Evolutionary conservation across 495 filamentous ascomycete genomes (phyloP).

Genomic region (Geoglossum glabrum): DNA sequence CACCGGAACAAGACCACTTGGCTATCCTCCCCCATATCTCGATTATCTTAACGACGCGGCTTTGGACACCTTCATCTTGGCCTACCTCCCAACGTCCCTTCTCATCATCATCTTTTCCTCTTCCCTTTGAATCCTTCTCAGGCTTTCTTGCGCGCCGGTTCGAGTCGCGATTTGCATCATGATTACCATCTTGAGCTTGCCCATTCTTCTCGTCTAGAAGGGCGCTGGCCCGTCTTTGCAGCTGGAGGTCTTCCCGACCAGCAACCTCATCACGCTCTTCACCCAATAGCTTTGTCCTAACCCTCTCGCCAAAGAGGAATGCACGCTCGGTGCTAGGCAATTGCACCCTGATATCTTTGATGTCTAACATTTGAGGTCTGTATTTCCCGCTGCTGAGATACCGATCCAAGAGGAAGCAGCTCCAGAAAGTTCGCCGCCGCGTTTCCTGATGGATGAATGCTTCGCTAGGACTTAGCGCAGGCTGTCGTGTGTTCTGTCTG

Average conservation of each 20-base stretch:
- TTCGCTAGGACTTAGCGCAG: constrained; percentile 6
- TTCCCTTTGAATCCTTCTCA: constrained; percentile 13
- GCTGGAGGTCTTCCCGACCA: constrained; percentile 10
- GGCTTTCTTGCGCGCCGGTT: constrained; percentile 1
- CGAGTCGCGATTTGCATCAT: neutral
- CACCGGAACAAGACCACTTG: constrained; percentile 55
- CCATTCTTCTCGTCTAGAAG: constrained; percentile 1
- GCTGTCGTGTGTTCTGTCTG: constrained; percentile 6
- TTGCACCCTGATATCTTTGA: constrained; percentile 46
- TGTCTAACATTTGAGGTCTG: constrained; percentile 45
- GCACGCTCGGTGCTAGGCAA: constrained; percentile 45
- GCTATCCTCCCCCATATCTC: constrained; percentile 64
- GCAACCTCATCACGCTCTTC: constrained; percentile 12
- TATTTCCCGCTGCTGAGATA: constrained; percentile 59
- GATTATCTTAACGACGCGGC: constrained; percentile 55
- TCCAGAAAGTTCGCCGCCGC: constrained; percentile 66
- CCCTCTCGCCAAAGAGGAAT: constrained; percentile 50
- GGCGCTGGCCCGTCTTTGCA: constrained; percentile 4
- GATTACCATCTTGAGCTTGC: constrained; percentile 5
- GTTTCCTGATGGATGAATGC: constrained; percentile 49
- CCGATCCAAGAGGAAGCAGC: constrained; percentile 66
- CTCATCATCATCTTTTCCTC: constrained; percentile 9
- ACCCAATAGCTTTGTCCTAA: constrained; percentile 18
- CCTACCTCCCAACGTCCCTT: constrained; percentile 37
- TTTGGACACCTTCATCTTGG: constrained; percentile 47